Conservation (phyloP, 495 filamentous ascomycete species). For the Hyaloscypha finlandica region DNA sequence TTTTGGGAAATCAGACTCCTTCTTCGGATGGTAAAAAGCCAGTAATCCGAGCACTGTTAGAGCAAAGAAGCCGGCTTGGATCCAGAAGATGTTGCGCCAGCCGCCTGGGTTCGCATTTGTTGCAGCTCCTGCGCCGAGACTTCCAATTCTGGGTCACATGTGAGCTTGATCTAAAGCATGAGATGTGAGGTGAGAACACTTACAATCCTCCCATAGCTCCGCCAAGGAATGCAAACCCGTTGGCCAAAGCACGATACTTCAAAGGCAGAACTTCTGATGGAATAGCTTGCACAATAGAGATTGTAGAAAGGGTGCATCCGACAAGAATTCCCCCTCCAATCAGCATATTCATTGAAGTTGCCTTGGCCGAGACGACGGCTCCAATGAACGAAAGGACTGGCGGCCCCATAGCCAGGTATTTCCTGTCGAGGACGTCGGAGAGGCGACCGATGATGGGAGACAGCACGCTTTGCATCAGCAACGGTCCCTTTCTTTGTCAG, state of each 20-base stretch:
- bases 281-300: conserved; percentile 56
- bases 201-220: conserved; percentile 52
- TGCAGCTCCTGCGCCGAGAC: conserved; percentile 51
- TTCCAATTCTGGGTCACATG: conserved; percentile 39
- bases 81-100: conserved; percentile 61
- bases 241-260: conserved; percentile 54
- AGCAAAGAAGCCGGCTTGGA: conserved; percentile 55
- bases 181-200: conserved; percentile 20
- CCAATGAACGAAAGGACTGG: conserved; percentile 54
- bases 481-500: conserved; percentile 41
- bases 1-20: conserved; percentile 40
- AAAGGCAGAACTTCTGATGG: conserved; percentile 55
- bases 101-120: conserved; percentile 46
- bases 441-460: conserved; percentile 55
- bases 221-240: conserved; percentile 51
- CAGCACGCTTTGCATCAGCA: conserved; percentile 55
- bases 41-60: conserved; percentile 48
- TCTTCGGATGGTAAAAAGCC: conserved; percentile 52
- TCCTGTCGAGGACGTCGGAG: conserved; percentile 55
- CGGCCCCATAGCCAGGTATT: conserved; percentile 50
- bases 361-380: conserved; percentile 54
- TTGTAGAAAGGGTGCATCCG: conserved; percentile 52
- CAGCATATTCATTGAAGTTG: conserved; percentile 53
- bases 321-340: conserved; percentile 58
- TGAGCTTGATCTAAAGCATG: conserved; percentile 2